Evolutionary conservation across 2,329 filamentous ascomycete species (phyloP).

Genomic region (Aspergillus floridensis): DNA sequence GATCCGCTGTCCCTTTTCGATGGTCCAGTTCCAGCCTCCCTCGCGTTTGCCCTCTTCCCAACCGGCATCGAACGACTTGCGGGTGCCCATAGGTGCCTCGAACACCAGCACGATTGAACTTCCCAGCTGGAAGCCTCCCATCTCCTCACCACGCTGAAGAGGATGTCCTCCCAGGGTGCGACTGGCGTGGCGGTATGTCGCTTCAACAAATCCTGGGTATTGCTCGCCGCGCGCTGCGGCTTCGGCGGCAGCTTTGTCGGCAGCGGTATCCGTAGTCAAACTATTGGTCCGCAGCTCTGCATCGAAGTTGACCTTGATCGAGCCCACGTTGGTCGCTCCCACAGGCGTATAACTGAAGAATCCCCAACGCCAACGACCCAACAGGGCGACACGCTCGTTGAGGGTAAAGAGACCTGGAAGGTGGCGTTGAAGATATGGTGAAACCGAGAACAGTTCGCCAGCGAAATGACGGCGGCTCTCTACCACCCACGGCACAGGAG

Average conservation of each 20-base stretch:
- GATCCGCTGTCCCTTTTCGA: conserved; percentile 82
- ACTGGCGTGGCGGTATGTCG: conserved; percentile 78
- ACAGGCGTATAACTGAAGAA: conserved; percentile 97
- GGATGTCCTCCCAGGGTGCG: conserved; percentile 77
- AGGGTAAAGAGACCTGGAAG: conserved; percentile 92
- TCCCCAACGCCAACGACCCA: conserved; percentile 93
- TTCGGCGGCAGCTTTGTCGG: conserved; percentile 78
- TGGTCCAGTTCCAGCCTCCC: conserved; percentile 78
- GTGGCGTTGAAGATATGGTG: conserved; percentile 88
- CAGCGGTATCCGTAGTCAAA: conserved; percentile 85
- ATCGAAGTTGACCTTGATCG: conserved; percentile 96
- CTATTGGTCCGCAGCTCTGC: conserved; percentile 89
- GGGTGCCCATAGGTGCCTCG: conserved; percentile 72
- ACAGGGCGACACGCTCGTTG: conserved; percentile 90
- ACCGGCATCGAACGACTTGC: conserved; percentile 59
- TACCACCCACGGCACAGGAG: conserved; percentile 90
- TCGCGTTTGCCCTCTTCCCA: conserved; percentile 57
- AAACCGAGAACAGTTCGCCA: conserved; percentile 91
- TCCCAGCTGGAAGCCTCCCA: conserved; percentile 95
- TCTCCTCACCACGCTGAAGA: conserved; percentile 84
- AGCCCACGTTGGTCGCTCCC: conserved; percentile 94
- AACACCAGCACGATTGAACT: conserved; percentile 96
- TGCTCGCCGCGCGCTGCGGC: conserved; percentile 73
- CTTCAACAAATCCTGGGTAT: conserved; percentile 89
- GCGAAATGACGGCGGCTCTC: conserved; percentile 95